Evolutionary conservation across 768 basidiomycete genomes (phyloP).

Genomic region (Lentinula sp.): DNA sequence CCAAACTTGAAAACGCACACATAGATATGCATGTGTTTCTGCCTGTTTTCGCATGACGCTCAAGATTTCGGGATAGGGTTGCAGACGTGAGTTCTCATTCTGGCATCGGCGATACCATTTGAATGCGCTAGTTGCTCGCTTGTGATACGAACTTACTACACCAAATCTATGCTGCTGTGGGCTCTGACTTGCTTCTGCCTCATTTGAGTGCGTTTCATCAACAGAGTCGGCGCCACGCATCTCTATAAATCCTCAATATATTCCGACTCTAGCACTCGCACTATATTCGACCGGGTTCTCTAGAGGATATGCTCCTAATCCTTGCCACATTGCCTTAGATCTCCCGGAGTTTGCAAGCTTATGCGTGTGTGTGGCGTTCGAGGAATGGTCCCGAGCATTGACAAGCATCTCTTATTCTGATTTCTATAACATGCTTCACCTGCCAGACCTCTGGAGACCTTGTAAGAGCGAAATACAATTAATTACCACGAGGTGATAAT

Average conservation of each 20-base stretch:
- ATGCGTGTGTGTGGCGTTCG: background rate
- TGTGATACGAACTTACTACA: background rate
- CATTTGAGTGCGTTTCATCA: background rate
- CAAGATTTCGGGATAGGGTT: background rate
- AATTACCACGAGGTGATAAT: too few species aligned
- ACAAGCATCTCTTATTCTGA: too few species aligned
- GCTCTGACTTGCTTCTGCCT: too few species aligned
- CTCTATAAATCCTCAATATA: background rate
- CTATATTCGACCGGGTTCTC: background rate
- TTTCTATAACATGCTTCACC: background rate
- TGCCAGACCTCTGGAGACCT: too few species aligned
- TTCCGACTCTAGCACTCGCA: background rate
- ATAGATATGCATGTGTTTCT: background rate
- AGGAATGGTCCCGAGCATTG: background rate
- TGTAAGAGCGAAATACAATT: too few species aligned
- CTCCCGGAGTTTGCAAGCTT: background rate
- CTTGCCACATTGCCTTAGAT: background rate
- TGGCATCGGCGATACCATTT: background rate
- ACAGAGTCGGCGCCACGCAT: background rate
- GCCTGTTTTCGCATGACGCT: background rate
- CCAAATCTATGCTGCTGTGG: background rate
- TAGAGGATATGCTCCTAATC: background rate
- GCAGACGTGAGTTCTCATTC: background rate
- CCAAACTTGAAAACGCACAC: too few species aligned
- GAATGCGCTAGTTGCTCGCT: background rate